Percentiles rank a stretch among this genome's conserved stretches.
Evolutionary conservation across 495 filamentous ascomycete genomes (phyloP).

Genomic region (Rusavskia elegans): DNA sequence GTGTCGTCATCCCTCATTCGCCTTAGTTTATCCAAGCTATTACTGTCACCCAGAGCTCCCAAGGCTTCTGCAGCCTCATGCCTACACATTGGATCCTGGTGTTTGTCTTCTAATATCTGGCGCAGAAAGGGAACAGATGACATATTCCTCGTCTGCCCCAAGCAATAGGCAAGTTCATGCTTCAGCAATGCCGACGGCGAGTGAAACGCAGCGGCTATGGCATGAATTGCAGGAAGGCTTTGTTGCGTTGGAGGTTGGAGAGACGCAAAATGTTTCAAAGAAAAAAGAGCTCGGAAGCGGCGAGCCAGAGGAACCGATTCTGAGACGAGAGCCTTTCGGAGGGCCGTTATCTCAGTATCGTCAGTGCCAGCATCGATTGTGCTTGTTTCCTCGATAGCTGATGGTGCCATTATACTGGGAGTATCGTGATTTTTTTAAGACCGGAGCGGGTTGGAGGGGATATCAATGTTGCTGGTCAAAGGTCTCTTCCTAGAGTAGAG

Average conservation of each 20-base stretch:
- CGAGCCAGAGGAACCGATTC: slow-evolving; percentile 69
- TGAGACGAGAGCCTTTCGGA: slow-evolving; percentile 62
- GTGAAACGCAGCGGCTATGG: slow-evolving; percentile 75
- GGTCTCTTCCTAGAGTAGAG: too few species aligned
- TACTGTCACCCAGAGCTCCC: slow-evolving; percentile 64
- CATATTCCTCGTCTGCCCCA: slow-evolving; percentile 71
- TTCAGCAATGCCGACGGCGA: slow-evolving; percentile 79
- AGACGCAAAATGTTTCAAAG: slow-evolving; percentile 81
- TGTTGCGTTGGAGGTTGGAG: slow-evolving; percentile 43
- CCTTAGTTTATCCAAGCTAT: slow-evolving; percentile 56
- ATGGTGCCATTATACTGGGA: slow-evolving; percentile 11
- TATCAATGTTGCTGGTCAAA: too few species aligned
- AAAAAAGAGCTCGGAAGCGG: slow-evolving; percentile 95
- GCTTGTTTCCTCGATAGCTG: slow-evolving; percentile 4
- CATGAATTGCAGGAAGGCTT: slow-evolving; percentile 64
- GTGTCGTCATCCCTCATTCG: slow-evolving; percentile 50
- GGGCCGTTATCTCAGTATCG: slow-evolving; percentile 30
- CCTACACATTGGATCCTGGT: slow-evolving; percentile 85
- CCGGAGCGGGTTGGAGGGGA: too few species aligned
- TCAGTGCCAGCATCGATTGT: not conserved
- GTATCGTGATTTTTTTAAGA: too few species aligned
- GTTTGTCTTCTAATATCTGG: slow-evolving; percentile 55
- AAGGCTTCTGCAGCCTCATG: slow-evolving; percentile 96
- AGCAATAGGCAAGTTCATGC: slow-evolving; percentile 93
- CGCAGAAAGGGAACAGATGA: slow-evolving; percentile 61